phyloP scores from a whole-genome alignment of 345 rosid genomes.

The Eucalyptus regnans region DNA sequence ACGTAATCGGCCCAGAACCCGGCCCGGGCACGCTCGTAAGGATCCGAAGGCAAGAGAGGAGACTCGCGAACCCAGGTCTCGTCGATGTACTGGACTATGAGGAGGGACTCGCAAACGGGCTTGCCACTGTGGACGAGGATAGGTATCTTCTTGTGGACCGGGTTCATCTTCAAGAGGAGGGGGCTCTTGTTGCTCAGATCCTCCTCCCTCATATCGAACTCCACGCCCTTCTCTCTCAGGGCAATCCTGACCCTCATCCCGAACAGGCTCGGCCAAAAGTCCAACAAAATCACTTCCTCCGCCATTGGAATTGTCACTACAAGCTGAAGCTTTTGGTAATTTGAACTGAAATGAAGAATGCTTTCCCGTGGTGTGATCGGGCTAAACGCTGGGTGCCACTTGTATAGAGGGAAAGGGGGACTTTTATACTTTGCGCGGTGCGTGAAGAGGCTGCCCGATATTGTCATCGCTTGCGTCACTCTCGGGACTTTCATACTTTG shows the following conservation, averaged over 20 bases:
- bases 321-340: background rate
- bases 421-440: background rate
- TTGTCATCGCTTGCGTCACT: background rate
- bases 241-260: background rate
- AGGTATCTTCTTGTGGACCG: background rate
- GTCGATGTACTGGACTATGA: background rate
- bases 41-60: background rate
- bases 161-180: background rate
- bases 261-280: background rate
- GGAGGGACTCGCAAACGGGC: background rate
- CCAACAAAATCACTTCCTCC: background rate
- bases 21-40: background rate
- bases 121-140: background rate
- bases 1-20: background rate
- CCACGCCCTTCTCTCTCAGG: background rate
- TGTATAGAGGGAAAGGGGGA: background rate
- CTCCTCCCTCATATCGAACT: background rate
- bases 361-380: background rate
- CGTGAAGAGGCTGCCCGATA: background rate
- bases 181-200: background rate
- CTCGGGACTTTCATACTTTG: too few species aligned
- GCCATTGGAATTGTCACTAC: background rate
- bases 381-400: background rate
- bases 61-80: background rate
- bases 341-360: background rate